Evolutionary conservation across 2,329 filamentous ascomycete genomes (phyloP).

Genomic region (Fusarium fracticaudum): DNA sequence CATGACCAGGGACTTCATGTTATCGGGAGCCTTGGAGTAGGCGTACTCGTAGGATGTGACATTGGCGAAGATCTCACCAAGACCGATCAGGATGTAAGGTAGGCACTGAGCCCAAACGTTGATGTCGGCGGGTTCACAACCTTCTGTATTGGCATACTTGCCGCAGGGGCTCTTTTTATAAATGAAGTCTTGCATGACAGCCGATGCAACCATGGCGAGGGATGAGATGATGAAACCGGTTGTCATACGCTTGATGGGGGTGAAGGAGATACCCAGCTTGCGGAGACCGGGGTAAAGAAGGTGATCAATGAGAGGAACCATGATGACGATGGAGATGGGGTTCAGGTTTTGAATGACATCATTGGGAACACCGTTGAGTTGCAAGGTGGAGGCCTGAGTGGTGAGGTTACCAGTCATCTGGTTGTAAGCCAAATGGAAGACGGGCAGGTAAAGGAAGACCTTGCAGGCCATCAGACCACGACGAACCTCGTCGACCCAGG

Average conservation of each 20-base stretch:
- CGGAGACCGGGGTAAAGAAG: slow-evolving; percentile 76
- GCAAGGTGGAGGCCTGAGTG: slow-evolving; percentile 73
- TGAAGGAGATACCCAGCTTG: slow-evolving; percentile 71
- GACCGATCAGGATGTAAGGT: slow-evolving; percentile 61
- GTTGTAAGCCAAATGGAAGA: slow-evolving; percentile 69
- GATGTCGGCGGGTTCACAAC: slow-evolving; percentile 69
- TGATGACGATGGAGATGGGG: slow-evolving; percentile 77
- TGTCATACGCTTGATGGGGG: slow-evolving; percentile 79
- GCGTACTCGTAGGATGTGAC: slow-evolving; percentile 77
- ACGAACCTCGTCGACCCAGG: slow-evolving; percentile 81
- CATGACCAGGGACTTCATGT: slow-evolving; percentile 82
- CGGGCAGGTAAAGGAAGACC: slow-evolving; percentile 76
- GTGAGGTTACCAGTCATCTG: slow-evolving; percentile 70
- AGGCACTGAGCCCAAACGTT: slow-evolving; percentile 70
- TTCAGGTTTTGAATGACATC: slow-evolving; percentile 81
- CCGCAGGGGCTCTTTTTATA: slow-evolving; percentile 72
- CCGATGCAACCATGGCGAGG: slow-evolving; percentile 67
- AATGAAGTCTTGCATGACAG: slow-evolving; percentile 69
- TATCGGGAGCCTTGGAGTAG: slow-evolving; percentile 79
- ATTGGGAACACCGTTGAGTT: slow-evolving; percentile 77
- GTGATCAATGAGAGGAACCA: slow-evolving; percentile 76
- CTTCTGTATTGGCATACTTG: slow-evolving; percentile 60
- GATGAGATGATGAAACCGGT: slow-evolving; percentile 73
- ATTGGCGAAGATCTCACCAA: slow-evolving; percentile 64
- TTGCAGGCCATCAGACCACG: slow-evolving; percentile 75